Base-by-base conservation (phyloP, 2,329 filamentous ascomycete species). In the Colletotrichum scovillei region DNA sequence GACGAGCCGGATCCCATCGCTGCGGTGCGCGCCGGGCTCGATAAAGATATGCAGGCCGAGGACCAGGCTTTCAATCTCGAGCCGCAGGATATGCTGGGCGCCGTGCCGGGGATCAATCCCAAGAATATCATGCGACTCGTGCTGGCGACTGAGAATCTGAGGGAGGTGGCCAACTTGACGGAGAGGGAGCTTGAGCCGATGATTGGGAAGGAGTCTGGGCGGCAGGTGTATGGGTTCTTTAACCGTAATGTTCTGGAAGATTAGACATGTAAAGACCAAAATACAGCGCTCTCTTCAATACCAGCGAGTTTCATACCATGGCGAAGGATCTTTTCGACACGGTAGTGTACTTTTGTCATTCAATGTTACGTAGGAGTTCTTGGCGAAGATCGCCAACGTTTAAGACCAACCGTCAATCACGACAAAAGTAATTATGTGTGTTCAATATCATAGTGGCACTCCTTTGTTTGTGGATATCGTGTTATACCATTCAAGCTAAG, bases 1-100 rank as follows among this genome's bases (percentile, higher is more conserved):
- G 88, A 92, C 3, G 97, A 99, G 83, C 97, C 97, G 0, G 95
- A 99, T 81, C 97, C 97, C 1, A 88, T 97, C 46, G 91, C 91
- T 3, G 97, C 97, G 0, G 95, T 98, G 8, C 91, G 93, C 72
- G 90, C 95, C 2, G 97, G 97, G 0, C 85, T 99, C 0, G 92
- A 94, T 30, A 88, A 86, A 76, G 86, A 88, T 63, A 86, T 90
- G 80, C 87, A 84, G 78, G 89, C 87, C 2, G 92, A 92, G 72
- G 89, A 92, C 76, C 90, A 94, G 77, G 91, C 88, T 0, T 98
- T 97, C 79, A 97, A 95, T 78, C 90, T 92, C 74, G 92, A 94
- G 78, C 94, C 95, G 32, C 94, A 97, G 83, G 96, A 98, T 80
- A 97, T 98, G 94, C 84, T 99, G 75, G 87, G 92, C 32, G 89